These are phyloP conservation scores for Leishmania tropica DNA, from an alignment of 208 protist genomes.

Conservation along the genomic window DNA sequence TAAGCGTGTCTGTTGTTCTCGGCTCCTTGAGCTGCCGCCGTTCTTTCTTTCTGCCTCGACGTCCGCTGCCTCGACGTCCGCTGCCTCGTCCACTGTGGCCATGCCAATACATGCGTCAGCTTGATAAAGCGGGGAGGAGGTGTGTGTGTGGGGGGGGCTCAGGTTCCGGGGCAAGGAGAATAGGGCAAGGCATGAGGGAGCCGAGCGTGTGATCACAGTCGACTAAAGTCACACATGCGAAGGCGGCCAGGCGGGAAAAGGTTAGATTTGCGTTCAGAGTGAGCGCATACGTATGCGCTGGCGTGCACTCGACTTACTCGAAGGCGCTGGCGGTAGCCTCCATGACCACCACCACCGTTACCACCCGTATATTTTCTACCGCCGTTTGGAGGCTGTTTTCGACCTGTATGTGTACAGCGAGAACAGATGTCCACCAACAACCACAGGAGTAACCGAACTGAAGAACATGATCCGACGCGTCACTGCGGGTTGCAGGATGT, in stretches of 20 bases:
- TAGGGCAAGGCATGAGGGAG: not conserved
- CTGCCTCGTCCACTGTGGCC: not conserved
- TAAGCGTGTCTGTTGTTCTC: not conserved
- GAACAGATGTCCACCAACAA: not conserved
- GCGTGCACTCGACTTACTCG: not conserved
- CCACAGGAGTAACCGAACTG: not conserved
- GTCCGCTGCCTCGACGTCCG: not conserved
- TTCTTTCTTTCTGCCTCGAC: not conserved
- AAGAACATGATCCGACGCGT: not conserved
- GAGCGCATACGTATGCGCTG: not conserved
- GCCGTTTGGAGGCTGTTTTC: not conserved
- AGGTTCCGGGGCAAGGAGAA: not conserved
- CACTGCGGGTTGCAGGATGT: not conserved
- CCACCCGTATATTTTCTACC: not conserved
- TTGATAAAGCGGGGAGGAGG: not conserved
- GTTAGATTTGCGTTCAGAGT: not conserved
- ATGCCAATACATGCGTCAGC: not conserved
- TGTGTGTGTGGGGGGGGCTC: no score
- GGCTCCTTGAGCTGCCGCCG: not conserved
- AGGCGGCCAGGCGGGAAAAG: not conserved
- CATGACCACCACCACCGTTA: not conserved
- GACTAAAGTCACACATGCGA: not conserved
- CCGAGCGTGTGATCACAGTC: not conserved
- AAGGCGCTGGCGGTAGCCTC: not conserved
- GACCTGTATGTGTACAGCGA: not conserved